phyloP scores from a whole-genome alignment of 345 rosid genomes.

The Anacardium occidentale region DNA sequence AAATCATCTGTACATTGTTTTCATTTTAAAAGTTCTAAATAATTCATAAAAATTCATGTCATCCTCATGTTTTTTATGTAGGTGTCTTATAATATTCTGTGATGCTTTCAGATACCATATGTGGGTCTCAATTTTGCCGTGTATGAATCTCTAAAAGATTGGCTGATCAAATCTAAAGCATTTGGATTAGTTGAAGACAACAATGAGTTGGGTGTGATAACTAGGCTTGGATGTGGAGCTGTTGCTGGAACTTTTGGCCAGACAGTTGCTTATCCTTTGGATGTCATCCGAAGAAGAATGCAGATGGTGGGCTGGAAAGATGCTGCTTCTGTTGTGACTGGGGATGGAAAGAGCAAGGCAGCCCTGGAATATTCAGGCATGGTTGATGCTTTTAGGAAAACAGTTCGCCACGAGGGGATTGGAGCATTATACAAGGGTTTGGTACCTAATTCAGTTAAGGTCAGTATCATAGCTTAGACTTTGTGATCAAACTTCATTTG shows the following conservation, averaged over 20 bases:
- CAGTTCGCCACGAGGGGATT: constrained; percentile 69
- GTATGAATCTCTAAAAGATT: constrained; percentile 82
- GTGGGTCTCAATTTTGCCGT: constrained; percentile 92
- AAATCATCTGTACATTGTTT: background rate
- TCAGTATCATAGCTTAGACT: constrained; percentile 25
- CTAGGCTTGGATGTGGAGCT: constrained; percentile 91
- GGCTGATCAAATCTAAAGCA: constrained; percentile 51
- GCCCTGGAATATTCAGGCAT: constrained; percentile 64
- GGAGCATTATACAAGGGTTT: constrained; percentile 88
- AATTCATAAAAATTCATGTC: background rate
- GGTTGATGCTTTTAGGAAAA: constrained; percentile 81
- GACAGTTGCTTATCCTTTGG: constrained; percentile 87
- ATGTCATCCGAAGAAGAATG: constrained; percentile 84
- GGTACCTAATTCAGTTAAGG: constrained; percentile 92
- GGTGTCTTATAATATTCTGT: background rate
- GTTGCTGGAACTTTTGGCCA: constrained; percentile 87
- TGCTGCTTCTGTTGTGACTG: constrained; percentile 79
- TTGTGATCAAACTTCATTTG: background rate
- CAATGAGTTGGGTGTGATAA: constrained; percentile 59
- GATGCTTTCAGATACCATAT: constrained; percentile 63
- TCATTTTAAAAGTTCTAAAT: background rate
- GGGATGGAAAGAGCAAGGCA: constrained; percentile 59
- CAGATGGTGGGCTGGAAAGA: constrained; percentile 94
- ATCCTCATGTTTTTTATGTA: constrained; percentile 8
- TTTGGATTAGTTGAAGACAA: constrained; percentile 54